phyloP scores from a whole-genome alignment of 2,329 filamentous ascomycete genomes.

The Penicillium sp. region DNA sequence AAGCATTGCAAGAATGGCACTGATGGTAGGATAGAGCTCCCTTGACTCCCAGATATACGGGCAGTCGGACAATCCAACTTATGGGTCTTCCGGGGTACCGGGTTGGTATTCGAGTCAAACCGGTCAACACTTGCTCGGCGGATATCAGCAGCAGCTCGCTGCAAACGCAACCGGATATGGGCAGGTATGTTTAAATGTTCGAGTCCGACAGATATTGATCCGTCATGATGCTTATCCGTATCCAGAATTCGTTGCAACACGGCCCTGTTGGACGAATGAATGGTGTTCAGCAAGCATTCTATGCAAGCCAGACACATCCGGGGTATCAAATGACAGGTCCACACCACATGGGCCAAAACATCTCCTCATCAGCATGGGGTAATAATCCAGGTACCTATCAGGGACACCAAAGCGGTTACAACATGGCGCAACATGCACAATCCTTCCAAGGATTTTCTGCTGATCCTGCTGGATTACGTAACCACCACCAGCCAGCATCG shows the following conservation, averaged over 20 bases:
- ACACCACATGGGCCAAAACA: slow-evolving; percentile 1
- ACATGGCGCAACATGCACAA: slow-evolving; percentile 1
- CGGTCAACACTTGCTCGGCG: slow-evolving; percentile 4
- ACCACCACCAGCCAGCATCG: neutral
- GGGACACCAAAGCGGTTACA: slow-evolving; percentile 1
- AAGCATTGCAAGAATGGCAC: slow-evolving; percentile 19
- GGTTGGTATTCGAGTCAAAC: slow-evolving; percentile 18
- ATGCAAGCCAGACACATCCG: neutral
- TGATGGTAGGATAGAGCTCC: slow-evolving; percentile 27
- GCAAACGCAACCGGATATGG: neutral
- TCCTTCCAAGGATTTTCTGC: neutral
- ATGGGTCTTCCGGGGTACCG: slow-evolving; percentile 13
- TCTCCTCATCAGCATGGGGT: neutral
- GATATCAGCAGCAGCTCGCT: slow-evolving; percentile 2
- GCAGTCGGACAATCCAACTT: slow-evolving; percentile 10
- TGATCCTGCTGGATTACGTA: slow-evolving; percentile 2
- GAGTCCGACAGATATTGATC: neutral
- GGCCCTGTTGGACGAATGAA: neutral
- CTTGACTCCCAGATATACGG: slow-evolving; percentile 17
- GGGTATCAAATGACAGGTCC: slow-evolving; percentile 1
- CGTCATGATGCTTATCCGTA: neutral
- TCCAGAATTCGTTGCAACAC: neutral
- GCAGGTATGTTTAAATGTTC: slow-evolving; percentile 5
- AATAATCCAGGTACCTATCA: neutral
- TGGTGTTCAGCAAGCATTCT: neutral